Evolutionary conservation across 345 rosid genomes (phyloP).

Genomic region (Eucalyptus marginata): DNA sequence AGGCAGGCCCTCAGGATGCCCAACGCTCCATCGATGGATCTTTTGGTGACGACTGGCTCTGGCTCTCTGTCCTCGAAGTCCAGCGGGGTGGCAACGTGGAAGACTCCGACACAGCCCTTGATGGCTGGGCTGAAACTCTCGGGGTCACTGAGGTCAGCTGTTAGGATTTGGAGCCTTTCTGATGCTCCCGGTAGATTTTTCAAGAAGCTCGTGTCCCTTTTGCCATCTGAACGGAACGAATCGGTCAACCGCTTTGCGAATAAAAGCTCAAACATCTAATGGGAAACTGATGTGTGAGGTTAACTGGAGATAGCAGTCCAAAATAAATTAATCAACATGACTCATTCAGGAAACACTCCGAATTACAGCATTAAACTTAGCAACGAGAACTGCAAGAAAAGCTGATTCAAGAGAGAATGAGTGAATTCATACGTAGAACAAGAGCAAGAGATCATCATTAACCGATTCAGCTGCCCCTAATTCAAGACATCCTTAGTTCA

Average conservation of each 20-base stretch:
- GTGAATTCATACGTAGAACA: neutral
- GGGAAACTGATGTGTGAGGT: neutral
- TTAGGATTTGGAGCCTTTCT: conserved; percentile 21
- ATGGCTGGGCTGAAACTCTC: conserved; percentile 8
- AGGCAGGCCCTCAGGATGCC: conserved; percentile 45
- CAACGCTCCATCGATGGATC: conserved; percentile 29
- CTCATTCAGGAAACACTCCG: neutral
- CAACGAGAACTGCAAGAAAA: neutral
- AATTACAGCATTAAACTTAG: neutral
- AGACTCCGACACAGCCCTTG: conserved; percentile 11
- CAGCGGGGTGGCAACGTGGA: conserved; percentile 6
- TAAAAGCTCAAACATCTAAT: neutral
- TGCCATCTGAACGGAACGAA: conserved; percentile 12
- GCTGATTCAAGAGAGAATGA: neutral
- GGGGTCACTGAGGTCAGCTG: conserved; percentile 7
- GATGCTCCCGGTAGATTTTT: conserved; percentile 45
- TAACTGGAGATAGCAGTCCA: neutral
- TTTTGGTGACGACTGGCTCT: conserved; percentile 27
- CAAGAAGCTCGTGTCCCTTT: conserved; percentile 37
- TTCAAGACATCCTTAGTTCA: neutral
- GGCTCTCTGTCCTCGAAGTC: conserved; percentile 18
- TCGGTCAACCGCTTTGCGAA: neutral
- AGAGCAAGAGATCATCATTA: neutral
- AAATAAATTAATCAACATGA: neutral
- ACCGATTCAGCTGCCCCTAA: neutral